Evolutionary conservation across 768 basidiomycete species (phyloP), one percentile per base, ranked within the genome.

Genomic region (Boletellus sp.): DNA sequence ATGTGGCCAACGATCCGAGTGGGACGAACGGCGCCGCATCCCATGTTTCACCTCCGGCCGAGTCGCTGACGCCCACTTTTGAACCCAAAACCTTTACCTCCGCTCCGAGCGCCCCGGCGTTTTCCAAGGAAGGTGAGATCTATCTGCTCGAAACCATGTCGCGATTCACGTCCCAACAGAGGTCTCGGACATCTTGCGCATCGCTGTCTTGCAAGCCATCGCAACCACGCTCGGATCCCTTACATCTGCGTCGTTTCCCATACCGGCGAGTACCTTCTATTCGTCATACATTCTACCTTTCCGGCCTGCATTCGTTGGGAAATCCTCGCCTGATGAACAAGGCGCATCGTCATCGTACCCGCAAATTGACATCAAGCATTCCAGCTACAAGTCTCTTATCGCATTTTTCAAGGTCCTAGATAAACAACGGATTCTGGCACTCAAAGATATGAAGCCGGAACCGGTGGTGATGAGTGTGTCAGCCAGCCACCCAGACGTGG

Each of bases 401-500:
- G 76, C 84, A 1, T 94, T 95, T 72, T 75, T 96, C 59, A 93
- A 88, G 64, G 61, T 78, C 16, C 73, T 78, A 16, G 88, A 90
- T 53, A 94, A 94, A 63, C 79, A 82, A 8, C 78, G 77, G 0
- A 65, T 96, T 20, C 60, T 95, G 33, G 81, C 81, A 12, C 72
- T 86, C 20, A 96, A 95, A 62, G 76, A 85, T 19, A 66, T 42
- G 63, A 74, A 61, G 64, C 73, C 64, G 45, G 81, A 79, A 19
- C 81, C 86, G 20, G 62, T 84, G 20, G 67, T 82, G 10, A 74
- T 73, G 46, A 73, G 72, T 3, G 80, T 90, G 22, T 81, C 78
- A 45, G 63, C 73, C 0, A 66, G 63, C 0, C 88, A 92, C 61
- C 72, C 80, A 0, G 74, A 77, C 15, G 79, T 93, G 1, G 55